Conservation (phyloP, 163 green algal genomes). For the Chloromonas sp. region DNA sequence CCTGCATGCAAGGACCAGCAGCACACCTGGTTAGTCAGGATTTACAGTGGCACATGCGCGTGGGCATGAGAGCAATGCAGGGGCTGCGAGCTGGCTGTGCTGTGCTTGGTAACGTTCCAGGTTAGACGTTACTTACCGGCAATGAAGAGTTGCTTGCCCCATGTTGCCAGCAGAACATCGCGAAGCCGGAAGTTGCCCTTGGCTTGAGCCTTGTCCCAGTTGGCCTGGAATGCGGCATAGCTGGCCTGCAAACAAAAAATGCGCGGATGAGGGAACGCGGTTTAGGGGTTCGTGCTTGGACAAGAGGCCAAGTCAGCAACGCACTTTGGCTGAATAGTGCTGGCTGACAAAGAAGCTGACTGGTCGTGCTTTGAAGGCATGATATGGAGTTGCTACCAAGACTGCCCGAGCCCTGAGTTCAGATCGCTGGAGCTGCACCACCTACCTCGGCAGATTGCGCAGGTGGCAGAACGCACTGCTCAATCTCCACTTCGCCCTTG, state of each 20-base stretch:
- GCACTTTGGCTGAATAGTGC: no score
- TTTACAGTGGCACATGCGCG: no score
- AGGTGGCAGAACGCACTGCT: conserved; percentile 2
- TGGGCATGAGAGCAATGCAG: no score
- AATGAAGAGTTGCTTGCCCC: neutral
- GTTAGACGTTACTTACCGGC: neutral
- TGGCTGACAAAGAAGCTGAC: no score
- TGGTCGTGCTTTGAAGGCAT: no score
- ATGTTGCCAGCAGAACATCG: neutral
- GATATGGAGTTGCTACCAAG: no score
- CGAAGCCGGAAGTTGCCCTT: neutral
- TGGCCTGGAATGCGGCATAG: neutral
- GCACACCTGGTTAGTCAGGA: no score
- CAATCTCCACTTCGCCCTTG: neutral
- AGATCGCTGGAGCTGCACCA: no score
- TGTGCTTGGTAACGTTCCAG: neutral
- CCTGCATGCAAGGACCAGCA: conserved; percentile 24
- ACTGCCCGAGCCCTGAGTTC: no score
- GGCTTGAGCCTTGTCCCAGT: neutral
- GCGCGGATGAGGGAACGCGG: no score
- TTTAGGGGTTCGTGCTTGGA: no score
- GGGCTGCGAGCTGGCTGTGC: neutral
- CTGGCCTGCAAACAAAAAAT: neutral
- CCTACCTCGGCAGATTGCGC: conserved; percentile 1
- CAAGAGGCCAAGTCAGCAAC: no score